Percentiles rank a stretch among this genome's conserved stretches.
These are phyloP conservation scores for Schizochytrium sp. DNA, from an alignment of 108 stramenopile species.

Conservation along the genomic window DNA sequence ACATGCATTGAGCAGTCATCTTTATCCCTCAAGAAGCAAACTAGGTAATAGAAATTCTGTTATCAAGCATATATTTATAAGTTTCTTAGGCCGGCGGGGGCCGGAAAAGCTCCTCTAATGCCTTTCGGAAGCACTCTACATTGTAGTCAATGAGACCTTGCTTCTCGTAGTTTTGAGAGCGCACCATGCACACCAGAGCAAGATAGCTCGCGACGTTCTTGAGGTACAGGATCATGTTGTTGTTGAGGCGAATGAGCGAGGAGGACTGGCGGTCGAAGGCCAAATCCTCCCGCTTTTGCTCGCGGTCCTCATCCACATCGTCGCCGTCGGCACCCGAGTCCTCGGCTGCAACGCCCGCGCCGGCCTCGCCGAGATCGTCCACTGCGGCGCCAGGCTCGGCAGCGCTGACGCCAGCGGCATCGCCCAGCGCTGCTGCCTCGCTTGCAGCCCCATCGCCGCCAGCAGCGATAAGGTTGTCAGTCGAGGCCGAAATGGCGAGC, in stretches of 20 bases:
- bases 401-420: conserved; percentile 18
- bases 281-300: conserved; percentile 41
- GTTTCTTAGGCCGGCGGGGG: neutral
- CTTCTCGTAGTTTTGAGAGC: conserved; percentile 82
- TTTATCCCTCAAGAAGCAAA: no score
- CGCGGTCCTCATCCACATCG: conserved; percentile 7
- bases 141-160: conserved; percentile 90
- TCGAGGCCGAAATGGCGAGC: neutral
- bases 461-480: neutral
- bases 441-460: conserved; percentile 35
- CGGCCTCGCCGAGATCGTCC: neutral
- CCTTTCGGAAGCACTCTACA: conserved; percentile 80
- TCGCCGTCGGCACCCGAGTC: neutral
- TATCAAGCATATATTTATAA: neutral
- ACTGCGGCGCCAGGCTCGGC: neutral
- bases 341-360: neutral
- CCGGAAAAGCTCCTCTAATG: conserved; percentile 55
- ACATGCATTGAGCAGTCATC: no score
- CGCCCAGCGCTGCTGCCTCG: conserved; percentile 58
- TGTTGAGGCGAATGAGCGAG: conserved; percentile 84
- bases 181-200: conserved; percentile 89
- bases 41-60: no score
- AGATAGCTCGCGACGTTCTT: conserved; percentile 88
- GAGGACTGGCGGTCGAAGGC: conserved; percentile 84
- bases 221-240: conserved; percentile 87